Evolutionary conservation across 164 flowering plant genomes (phyloP).

Genomic region (grape (Vitis vinifera)): ASM3070453v1 NC_081806.1:674001-674500

Average conservation of each 20-base stretch:
- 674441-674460: constrained; percentile 13
- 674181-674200: constrained; percentile 28
- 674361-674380: no score
- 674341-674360: no score
- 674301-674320: background rate
- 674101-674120: constrained; percentile 9
- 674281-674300: background rate
- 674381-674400: background rate
- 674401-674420: background rate
- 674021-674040: background rate
- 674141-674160: constrained; percentile 6
- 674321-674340: no score
- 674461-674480: constrained; percentile 7
- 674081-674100: background rate
- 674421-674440: constrained; percentile 2
- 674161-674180: background rate
- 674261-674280: constrained; percentile 11
- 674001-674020: constrained; percentile 4
- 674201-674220: constrained; percentile 22
- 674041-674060: constrained; percentile 3
- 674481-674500: constrained; percentile 1
- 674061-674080: background rate
- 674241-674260: constrained; percentile 23
- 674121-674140: background rate
- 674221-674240: constrained; percentile 6